Evolutionary conservation across 345 rosid species (phyloP), one percentile per base, ranked within the genome.

Genomic region (Brassica carinata): DNA sequence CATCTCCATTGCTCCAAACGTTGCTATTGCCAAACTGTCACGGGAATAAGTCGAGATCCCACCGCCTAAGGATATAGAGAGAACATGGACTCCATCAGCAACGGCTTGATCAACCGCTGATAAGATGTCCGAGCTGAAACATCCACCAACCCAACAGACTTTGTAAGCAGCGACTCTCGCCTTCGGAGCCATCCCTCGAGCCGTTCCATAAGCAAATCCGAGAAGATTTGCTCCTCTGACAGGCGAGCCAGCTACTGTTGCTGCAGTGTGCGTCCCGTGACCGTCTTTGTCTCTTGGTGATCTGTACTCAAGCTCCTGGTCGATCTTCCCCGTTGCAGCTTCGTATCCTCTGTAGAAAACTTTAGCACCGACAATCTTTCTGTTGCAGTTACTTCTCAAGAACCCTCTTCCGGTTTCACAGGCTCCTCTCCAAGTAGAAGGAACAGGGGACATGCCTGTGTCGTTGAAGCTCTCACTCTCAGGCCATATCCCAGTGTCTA

Each of bases 1-100:
- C 89, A 86, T 90, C 84, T 90, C 94, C 93, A 89, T 93, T 5
- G 98, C 98, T 38, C 94, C 94, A 71, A 91, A 91, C 9, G 94
- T 79, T 4, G 94, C 95, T 38, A 93, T 88, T 0, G 95, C 83
- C 72, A 93, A 80, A 79, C 89, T 85, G 74, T 93, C 93, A 0
- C 88, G 82, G 2, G 77, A 79, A 43, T 86, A 87, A 64, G 90
- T 84, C 1, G 91, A 87, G 67, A 85, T 84, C 8, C 98, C 98
- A 61, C 97, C 97, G 14, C 98, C 98, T 31, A 93, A 71, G 2
- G 98, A 91, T 30, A 91, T 86, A 1, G 97, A 91, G 26, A 93
- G 81, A 4, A 93, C 87, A 19, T 89, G 80, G 17, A 91, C 97
- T 67, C 98, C 97, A 66, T 93, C 97, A 18, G 89, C 86, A 19